Evolutionary conservation across 1,284 basidiomycete genomes (phyloP), one percentile per base, ranked within the genome.

Genomic region (Irpex rosettiformis): DNA sequence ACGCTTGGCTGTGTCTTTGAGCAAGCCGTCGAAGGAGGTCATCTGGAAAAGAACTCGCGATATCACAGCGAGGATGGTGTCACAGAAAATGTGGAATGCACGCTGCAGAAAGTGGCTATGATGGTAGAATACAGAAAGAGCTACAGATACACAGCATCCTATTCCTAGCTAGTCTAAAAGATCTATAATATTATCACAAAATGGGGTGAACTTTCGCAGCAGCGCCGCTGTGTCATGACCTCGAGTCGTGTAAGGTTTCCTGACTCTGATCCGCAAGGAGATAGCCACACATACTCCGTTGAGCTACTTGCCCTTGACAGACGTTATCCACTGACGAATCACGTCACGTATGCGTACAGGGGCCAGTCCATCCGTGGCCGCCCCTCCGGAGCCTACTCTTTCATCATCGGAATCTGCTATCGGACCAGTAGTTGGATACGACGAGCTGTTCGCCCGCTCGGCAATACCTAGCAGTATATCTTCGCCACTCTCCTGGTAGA

Each of bases 401-500:
- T 48, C 58, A 52, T 58, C 63, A 1, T 61, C 64, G 33, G 51
- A 40, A n/a, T 58, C 52, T 18, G 45, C 30, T 59, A 29, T 30
- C 18, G 21, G 4, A 30, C 2, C 25, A 25, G n/a, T 33, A 6
- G 42, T 49, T 1, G 10, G 5, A 21, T 8, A 4, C 25, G 24
- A 13, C 18, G 25, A 27, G 37, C 43, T 64, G 30, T 62, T 61
- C 51, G 65, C 62, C 52, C 73, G 66, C 60, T 74, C 69, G 54
- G 62, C 65, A 18, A 86, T 67, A 8, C 75, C 80, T 59, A 67
- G 65, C 58, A 82, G 61, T 48, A 91, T 81, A 40, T 82, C 84
- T 61, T 79, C 77, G 5, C 72, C 83, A 52, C 79, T 76, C 1
- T 80, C 80, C 28, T 77, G 74, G 66, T 85, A 87, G 57, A 82